These are phyloP conservation scores for Plantago ovata DNA, from an alignment of 257 asterid genomes.

Conservation along the genomic window DNA sequence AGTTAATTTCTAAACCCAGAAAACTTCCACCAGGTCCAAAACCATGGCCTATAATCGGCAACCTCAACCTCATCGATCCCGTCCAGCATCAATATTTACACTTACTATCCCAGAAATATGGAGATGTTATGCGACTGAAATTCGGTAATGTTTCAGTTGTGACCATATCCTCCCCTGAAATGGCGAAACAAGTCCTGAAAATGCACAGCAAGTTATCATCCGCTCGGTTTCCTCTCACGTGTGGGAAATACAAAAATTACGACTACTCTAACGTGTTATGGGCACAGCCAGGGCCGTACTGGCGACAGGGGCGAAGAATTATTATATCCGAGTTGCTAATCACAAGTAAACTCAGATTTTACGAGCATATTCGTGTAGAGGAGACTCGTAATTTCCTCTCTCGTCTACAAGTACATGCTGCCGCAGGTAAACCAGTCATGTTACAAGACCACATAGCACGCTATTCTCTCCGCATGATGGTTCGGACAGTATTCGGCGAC, in stretches of 20 bases:
- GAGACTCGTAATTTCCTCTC: not conserved
- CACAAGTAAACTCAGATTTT: not conserved
- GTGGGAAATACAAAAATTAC: slow-evolving; percentile 16
- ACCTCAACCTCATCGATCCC: not conserved
- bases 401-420: not conserved
- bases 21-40: no score
- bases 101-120: slow-evolving; percentile 12
- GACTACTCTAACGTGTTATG: slow-evolving; percentile 17
- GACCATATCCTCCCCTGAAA: slow-evolving; percentile 19
- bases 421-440: not conserved
- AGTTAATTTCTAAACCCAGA: no score
- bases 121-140: slow-evolving; percentile 19
- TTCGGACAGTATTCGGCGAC: no score
- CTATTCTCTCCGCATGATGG: not conserved
- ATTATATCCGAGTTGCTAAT: not conserved
- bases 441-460: not conserved
- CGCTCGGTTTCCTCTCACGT: slow-evolving; percentile 18
- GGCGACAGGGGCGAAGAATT: not conserved
- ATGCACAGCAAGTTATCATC: slow-evolving; percentile 17
- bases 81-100: slow-evolving; percentile 23
- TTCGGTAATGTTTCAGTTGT: slow-evolving; percentile 18
- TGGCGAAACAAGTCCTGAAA: slow-evolving; percentile 12
- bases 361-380: not conserved
- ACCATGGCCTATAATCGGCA: no score
- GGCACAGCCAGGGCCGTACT: not conserved